These are phyloP conservation scores for Cyclotella baltica DNA, from an alignment of 108 stramenopile genomes.

Conservation along the genomic window DNA sequence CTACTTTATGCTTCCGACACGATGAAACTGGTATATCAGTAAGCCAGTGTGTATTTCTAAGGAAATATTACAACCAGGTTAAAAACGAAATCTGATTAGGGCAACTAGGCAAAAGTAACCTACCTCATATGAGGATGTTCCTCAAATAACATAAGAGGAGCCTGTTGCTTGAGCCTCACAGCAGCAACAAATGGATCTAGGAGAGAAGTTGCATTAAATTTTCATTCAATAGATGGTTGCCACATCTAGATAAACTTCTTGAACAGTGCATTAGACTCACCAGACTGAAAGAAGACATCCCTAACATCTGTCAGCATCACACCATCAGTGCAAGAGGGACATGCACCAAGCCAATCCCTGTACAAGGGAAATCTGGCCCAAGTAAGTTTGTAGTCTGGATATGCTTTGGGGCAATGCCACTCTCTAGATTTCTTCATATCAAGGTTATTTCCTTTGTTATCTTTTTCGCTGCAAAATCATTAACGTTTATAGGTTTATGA, in stretches of 20 bases:
- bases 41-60: constrained; percentile 76
- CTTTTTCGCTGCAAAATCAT: neutral
- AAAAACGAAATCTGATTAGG: no score
- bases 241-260: neutral
- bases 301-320: constrained; percentile 72
- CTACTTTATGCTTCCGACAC: constrained; percentile 34
- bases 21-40: constrained; percentile 27
- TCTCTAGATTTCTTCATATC: constrained; percentile 14
- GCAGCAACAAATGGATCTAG: constrained; percentile 74
- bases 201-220: neutral
- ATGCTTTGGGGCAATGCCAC: constrained; percentile 32
- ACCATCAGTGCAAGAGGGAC: constrained; percentile 74
- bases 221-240: neutral
- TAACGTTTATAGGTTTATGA: neutral
- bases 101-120: no score
- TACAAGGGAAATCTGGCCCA: constrained; percentile 72
- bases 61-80: no score
- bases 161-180: constrained; percentile 41
- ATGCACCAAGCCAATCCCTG: constrained; percentile 70
- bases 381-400: constrained; percentile 62
- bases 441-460: constrained; percentile 2
- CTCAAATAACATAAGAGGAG: constrained; percentile 67
- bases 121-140: constrained; percentile 56
- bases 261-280: no score
- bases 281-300: constrained; percentile 69